Base-by-base conservation (phyloP, 768 basidiomycete genomes). In the Lentinula edodes region DNA sequence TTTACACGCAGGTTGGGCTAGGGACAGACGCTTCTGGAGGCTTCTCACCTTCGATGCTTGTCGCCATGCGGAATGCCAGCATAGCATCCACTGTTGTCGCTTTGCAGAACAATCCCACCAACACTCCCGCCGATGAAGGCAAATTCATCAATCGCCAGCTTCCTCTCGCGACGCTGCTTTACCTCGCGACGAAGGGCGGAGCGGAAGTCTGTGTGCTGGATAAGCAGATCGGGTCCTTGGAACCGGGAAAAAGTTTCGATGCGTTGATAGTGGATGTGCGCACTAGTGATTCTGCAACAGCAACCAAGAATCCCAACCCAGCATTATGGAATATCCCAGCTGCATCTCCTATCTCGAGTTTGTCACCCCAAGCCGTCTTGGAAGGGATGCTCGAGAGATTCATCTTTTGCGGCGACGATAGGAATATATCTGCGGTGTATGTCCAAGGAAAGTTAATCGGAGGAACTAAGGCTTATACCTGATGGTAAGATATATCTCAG, bases 11-110 rank as follows among this genome's bases (percentile, higher is more conserved):
- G 93, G 91, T 98, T 63, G 93, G 94, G 16, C 77, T 98, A n/a
- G 96, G 96, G 2, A 95, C 95, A 56, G 94, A 96, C 70, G 87
- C 91, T 58, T 90, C 93, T 1, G 96, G 96, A 10, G 95, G 96
- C 4, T 92, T 85, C 72, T 85, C 84, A 9, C 79, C 87, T 3
- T 95, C 93, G 5, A 90, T 98, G 62, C 78, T 97, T 63, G 83
- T 79, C 23, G 79, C 82, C 15, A 80, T 95, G 52, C 89, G 87
- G 70, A 82, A 91, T 75, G 83, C 89, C 46, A 85, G 91, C 76
- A 83, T 89, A 52, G 86, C 90, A 15, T 89, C 93, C 23, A 98
- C 96, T 72, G 80, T 92, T 60, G 62, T 88, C 53, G 80, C 85
- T 50, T 77, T 88, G 69, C 78, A 84, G 53, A 65, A 68, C 36